Base-by-base conservation (phyloP, 495 filamentous ascomycete species). In the Xylaria longipes region DNA sequence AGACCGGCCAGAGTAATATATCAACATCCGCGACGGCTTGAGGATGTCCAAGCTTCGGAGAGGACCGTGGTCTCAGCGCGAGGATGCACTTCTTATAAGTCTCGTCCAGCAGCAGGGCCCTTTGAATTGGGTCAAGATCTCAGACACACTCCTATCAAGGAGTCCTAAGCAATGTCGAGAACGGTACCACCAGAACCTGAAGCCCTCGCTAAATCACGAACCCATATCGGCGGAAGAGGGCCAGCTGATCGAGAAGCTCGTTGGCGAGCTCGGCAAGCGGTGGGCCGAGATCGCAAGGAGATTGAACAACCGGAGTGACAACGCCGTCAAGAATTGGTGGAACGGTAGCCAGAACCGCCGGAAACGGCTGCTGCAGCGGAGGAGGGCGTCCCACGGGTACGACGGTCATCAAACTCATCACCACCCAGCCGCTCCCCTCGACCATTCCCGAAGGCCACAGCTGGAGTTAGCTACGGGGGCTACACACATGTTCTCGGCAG, bases 251-350 rank as follows among this genome's bases (percentile, higher is more conserved):
- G 93, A 97, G 81, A 84, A 87, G 58, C 84, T 96, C 82, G 95
- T 98, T 43, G 81, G 80, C 31, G 90, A 94, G 72, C 91, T 93
- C 85, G 96, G 96, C 60, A 97, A 94, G 82, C 87, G 92, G 33
- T 99, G 96, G 96, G 96, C 96, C 3, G 94, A 98, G 74, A 98
- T 99, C 74, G 95, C 96, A 33, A 88, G 96, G 75, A 84, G 88
- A 22, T 88, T 99, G 29, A 88, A 91, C 22, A 95, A 95, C 72
- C 90, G 96, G 74, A 97, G 94, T 83, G 96, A 99, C 85, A 99
- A 99, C 78, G 93, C 93, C 41, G 94, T 99, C 63, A 99, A 99
- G 89, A 99, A 99, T 82, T 98, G 94, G 94, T 98, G 93, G 93
- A 98, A 99, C 81, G 95, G 96, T 43, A 93, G 92, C 77, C 91